Evolutionary conservation across 2,329 filamentous ascomycete genomes (phyloP), one percentile per base, ranked within the genome.

Genomic region (Paramyrothecium sp.): DNA sequence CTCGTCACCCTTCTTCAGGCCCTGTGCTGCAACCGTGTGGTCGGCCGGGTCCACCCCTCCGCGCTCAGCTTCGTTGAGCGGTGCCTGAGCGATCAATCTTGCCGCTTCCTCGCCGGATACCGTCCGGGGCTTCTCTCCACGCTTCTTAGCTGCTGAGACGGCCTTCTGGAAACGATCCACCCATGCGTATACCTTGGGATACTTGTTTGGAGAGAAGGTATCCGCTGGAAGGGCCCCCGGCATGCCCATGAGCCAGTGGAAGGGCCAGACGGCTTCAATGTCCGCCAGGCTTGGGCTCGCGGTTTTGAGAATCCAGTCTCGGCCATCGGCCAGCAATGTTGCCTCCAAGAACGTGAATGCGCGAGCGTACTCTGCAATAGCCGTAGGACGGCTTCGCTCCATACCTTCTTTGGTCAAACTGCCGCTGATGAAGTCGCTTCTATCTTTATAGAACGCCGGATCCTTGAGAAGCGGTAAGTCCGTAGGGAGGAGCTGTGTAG

Each of bases 191-290:
- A 85, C 81, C 56, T 75, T 80, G 0, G 88, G 89, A 63, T 83
- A 89, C 44, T 72, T 73, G 19, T 70, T 69, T 16, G 74, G 66
- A 3, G 81, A 81, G 60, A 91, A 79, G 7, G 78, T 64, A 20
- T 81, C 75, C 52, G 73, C 57, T 3, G 84, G 81, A 51, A 90
- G 75, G 16, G 82, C 81, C 4, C 81, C 81, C 13, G 80, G 80
- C 51, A 90, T 74, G 12, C 71, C 73, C 3, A 72, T 69, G 2
- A 90, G 71, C 89, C 89, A 92, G 69, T 88, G 81, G 61, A 91
- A 80, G 0, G 82, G 79, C 86, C 86, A 91, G 13, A 89, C 73
- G 48, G 82, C 85, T 73, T 92, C 86, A 58, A 92, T 85, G 69
- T 92, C 89, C 3, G 83, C 86, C 60, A 90, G 69, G 1, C 76